Base-by-base conservation (phyloP, 2,329 filamentous ascomycete species). In the Aspergillus puulaauensis region DNA sequence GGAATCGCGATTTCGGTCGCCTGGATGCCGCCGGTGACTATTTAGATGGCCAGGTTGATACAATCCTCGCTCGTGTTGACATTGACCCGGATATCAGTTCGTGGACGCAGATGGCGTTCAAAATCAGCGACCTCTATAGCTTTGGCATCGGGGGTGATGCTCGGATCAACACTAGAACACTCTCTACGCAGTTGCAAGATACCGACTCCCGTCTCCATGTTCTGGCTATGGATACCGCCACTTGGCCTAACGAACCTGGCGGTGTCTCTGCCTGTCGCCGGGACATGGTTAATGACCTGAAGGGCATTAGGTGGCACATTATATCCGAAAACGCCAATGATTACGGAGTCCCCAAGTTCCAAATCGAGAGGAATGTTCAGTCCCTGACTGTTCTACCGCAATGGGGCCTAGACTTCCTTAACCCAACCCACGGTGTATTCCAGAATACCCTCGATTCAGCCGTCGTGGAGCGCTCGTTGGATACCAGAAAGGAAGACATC, bases 211-310 rank as follows among this genome's bases (percentile, higher is more conserved):
- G 82, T 6, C 75, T 82, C 3, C 81, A 81, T n/a, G 79, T 83
- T 45, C 76, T 82, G 51, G 80, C 81, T 40, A 73, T 75, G 43
- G 80, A 83, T 58, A 81, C 77, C 23, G 80, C 80, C 3, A 82
- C 79, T 58, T 81, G 79, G 79, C 79, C 79, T 4, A 78, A 80
- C 55, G 77, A 79, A 56, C 79, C 79, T 27, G 81, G 81, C 54
- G 81, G 81, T 62, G 81, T 83, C 12, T 83, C 81, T 15, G 80
- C 80, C 54, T 83, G 81, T 68, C 73, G 81, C 41, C 75, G 81
- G 31, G 81, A 83, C 63, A 74, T 83, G 65, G 79, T 83, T 60
- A 82, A 83, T 61, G 78, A 78, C 23, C 78, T 82, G 61, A 74
- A 73, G 47, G 82, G 78, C 0, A 81, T 83, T 60, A 75, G 79